Evolutionary conservation across 192 early-diverging fungal genomes (phyloP), one percentile per base, ranked within the genome.

Genomic region (Backusella morwellensis): DNA sequence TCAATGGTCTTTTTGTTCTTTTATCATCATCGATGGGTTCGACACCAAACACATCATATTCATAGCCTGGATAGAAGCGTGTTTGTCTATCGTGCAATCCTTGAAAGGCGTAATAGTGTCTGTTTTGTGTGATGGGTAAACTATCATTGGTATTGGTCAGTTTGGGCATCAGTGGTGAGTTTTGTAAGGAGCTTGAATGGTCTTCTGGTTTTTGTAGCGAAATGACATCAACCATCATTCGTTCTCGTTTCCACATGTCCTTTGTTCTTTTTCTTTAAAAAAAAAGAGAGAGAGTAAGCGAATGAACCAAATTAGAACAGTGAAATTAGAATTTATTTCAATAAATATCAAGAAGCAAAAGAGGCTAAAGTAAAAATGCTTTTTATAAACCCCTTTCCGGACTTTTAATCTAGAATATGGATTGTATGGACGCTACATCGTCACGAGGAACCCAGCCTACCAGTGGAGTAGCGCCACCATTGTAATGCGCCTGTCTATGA

Each of bases 401-500:
- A 26, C 21, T 12, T 26, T 63, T 63, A 63, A 63, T 29, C 26
- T 63, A 63, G 12, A 63, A 29, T 11, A 63, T 63, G 9, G 56
- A 63, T 63, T 63, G 23, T 14, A 74, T 59, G 2, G 59, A 41
- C 1, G 23, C 73, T 44, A 85, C 59, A 41, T 87, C 79, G 26
- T 81, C 82, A 7, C 85, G 75, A 4, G 83, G 72, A 6, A 88
- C 80, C 89, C 89, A 90, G 19, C 87, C 84, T 66, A 85, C 86
- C 12, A 90, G 76, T 7, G 89, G 89, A 2, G 89, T 90, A 14
- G 80, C 79, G 11, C 89, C 89, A 15, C 84, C 56, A 0, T 81
- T 86, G 66, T 90, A 90, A 69, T 88, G 85, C 3, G 89, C 83
- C 63, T 82, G 75, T 40, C 81, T 79, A 73, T 88, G 87, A 78